Base-by-base conservation (phyloP, 208 protist genomes). In the Balamuthia mandrillaris region DNA sequence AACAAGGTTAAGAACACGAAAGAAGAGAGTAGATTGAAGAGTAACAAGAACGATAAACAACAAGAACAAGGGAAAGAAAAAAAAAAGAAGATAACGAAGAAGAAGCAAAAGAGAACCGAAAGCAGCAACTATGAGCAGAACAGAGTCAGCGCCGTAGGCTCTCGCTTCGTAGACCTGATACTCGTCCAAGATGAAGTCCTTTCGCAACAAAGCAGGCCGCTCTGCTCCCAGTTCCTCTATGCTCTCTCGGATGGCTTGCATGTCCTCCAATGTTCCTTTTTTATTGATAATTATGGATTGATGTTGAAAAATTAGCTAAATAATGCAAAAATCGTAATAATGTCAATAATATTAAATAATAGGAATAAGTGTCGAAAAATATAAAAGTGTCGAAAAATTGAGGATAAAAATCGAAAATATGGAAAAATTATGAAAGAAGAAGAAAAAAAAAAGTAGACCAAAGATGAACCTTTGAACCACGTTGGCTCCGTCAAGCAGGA, bases 401-500 rank as follows among this genome's bases (percentile, higher is more conserved):
- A n/a, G n/a, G n/a, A n/a, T n/a, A n/a, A n/a, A n/a, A n/a, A n/a
- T n/a, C n/a, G n/a, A n/a, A n/a, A n/a, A n/a, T n/a, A n/a, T n/a
- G n/a, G n/a, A n/a, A n/a, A n/a, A n/a, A n/a, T n/a, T n/a, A n/a
- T n/a, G n/a, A n/a, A n/a, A n/a, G n/a, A n/a, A n/a, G n/a, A n/a
- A n/a, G n/a, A 7, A 27, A 9, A 6, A 27, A 9, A 29, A 18
- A 27, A 10, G 9, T n/a, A 21, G n/a, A 3, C 10, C 18, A 1
- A 1, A 18, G 27, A 51, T 2, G 45, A 41, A 33, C 87, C 84
- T 86, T 92, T 90, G 86, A 94, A 94, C 89, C 89, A 93, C 4
- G n/a, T 87, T 2, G 90, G 91, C 90, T 94, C 92, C n/a, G 91
- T 94, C 27, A 94, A 78, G 31, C 91, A 88, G 5, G 87, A 91